Percentiles rank a stretch among this genome's conserved stretches.
Evolutionary conservation across 2,329 filamentous ascomycete species (phyloP).

Genomic region (Penicillium griseofulvum): DNA sequence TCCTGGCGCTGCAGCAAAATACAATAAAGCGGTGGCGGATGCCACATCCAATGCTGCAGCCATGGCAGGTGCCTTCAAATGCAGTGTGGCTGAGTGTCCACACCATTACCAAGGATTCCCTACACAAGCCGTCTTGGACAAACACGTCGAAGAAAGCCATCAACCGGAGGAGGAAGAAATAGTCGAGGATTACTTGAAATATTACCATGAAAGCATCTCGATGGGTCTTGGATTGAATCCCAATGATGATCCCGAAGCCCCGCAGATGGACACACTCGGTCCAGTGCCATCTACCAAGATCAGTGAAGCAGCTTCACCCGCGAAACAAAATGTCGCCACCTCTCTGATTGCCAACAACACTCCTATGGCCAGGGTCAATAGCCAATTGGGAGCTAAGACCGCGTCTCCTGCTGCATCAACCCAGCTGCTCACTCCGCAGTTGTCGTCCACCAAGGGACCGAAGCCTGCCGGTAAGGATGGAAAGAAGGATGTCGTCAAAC

Average conservation of each 20-base stretch:
- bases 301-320: conserved; percentile 20
- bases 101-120: conserved; percentile 55
- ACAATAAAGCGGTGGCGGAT: conserved; percentile 41
- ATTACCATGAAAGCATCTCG: conserved; percentile 53
- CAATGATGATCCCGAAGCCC: conserved; percentile 17
- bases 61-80: conserved; percentile 51
- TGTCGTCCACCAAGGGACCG: conserved; percentile 22
- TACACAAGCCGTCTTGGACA: conserved; percentile 53
- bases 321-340: conserved; percentile 30
- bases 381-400: conserved; percentile 34
- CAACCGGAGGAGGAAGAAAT: conserved; percentile 42
- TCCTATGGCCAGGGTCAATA: conserved; percentile 34
- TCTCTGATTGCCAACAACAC: conserved; percentile 30
- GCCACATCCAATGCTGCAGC: conserved; percentile 41
- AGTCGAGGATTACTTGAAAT: conserved; percentile 57
- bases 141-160: conserved; percentile 55
- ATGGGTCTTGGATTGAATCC: conserved; percentile 48
- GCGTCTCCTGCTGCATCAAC: conserved; percentile 33
- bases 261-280: conserved; percentile 16
- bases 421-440: conserved; percentile 34
- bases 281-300: conserved; percentile 18
- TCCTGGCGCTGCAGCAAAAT: conserved; percentile 29
- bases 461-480: conserved; percentile 25
- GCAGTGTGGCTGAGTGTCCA: conserved; percentile 53
- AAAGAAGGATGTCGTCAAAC: conserved; percentile 7